Base-by-base conservation (phyloP, 352 stramenopile genomes). In the Phytophthora colocasiae region DNA sequence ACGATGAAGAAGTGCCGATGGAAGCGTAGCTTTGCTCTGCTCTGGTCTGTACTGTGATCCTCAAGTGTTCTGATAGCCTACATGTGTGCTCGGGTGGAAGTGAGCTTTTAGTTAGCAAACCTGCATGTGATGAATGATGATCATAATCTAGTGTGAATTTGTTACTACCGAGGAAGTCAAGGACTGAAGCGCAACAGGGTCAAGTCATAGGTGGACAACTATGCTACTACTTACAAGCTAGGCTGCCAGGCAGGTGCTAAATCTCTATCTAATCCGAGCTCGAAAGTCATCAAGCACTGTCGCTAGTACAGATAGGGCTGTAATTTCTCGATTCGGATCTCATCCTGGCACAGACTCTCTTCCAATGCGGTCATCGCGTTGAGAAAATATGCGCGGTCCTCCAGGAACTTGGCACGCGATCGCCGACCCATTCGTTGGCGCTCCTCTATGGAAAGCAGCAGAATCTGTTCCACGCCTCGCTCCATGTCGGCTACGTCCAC, bases 361-460 rank as follows among this genome's bases (percentile, higher is more conserved):
- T 94, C 86, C 17, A 94, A 45, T 50, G 84, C 86, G 2, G 81
- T 76, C 86, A 94, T 94, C 38, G 82, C 83, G 57, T 94, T 94
- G 19, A 92, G 59, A 45, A 91, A 94, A 56, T 91, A 94, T 31
- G 76, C 86, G 40, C 86, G 83, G 55, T 92, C 86, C 59, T 92
- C 84, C 7, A 94, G 71, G 55, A 89, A 94, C 55, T 84, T 86
- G 27, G 83, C 78, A 26, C 86, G 74, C 7, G 86, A 85, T 15
- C 82, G 80, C 1, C 83, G 71, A 24, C 86, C 86, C 82, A 92
- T 92, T 19, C 78, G 81, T 65, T 89, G 53, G n/a, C 87, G 82
- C 58, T 93, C 81, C 22, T 91, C 78, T 44, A 92, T 78, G 17
- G 72, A 90, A 60, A 92, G 80, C 43, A 89, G 67, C 57, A 93